A percentile compares a stretch with the other conserved stretches of the same genome.
phyloP scores from a whole-genome alignment of 2,329 filamentous ascomycete genomes.

The Clarireedia homoeocarpa region DNA sequence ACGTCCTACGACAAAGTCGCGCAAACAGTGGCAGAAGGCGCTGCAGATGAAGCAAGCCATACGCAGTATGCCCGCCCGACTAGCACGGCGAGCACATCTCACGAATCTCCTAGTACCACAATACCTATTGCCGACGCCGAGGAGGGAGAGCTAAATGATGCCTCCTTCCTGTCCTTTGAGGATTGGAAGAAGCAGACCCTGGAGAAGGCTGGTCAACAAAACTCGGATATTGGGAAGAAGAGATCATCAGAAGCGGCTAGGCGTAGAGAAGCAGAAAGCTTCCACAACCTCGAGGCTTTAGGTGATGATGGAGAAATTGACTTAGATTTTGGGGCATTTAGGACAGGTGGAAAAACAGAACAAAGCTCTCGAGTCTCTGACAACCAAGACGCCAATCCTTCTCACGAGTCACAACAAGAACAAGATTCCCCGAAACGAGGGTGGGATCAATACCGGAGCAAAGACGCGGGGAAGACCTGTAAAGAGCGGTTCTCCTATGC shows the following conservation, averaged over 20 bases:
- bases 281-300: conserved; percentile 66
- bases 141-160: conserved; percentile 38
- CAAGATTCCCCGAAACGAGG: conserved; percentile 19
- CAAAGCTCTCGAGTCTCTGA: conserved; percentile 12
- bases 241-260: conserved; percentile 39
- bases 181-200: conserved; percentile 97
- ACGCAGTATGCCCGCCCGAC: background rate
- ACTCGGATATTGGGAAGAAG: conserved; percentile 53
- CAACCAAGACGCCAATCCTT: conserved; percentile 13
- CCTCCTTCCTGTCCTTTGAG: conserved; percentile 91
- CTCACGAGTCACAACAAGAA: conserved; percentile 24
- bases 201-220: conserved; percentile 74
- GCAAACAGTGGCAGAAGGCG: background rate
- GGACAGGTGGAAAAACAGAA: conserved; percentile 27
- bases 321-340: conserved; percentile 60
- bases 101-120: background rate
- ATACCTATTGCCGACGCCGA: conserved; percentile 16
- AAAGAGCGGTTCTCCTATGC: conserved; percentile 97
- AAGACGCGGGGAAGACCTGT: conserved; percentile 93
- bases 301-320: conserved; percentile 88
- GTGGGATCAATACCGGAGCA: conserved; percentile 52
- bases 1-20: background rate
- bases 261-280: conserved; percentile 44
- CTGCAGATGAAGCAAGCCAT: conserved; percentile 4
- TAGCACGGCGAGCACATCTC: background rate